Conservation (phyloP, 371 early-diverging fungal species). For the Lichtheimia ornata region DNA sequence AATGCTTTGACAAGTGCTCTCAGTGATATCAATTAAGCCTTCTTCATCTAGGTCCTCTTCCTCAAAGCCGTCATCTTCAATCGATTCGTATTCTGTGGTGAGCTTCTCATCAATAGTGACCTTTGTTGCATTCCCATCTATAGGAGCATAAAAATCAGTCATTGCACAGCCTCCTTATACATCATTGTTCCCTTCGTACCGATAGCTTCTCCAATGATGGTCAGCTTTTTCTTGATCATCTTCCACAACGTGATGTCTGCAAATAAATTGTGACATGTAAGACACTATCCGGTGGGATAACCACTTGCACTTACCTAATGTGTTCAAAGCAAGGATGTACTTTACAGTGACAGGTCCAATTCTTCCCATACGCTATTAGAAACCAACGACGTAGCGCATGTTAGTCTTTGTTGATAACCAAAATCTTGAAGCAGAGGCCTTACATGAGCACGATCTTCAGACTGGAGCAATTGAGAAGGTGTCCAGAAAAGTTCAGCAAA, state of each 20-base stretch:
- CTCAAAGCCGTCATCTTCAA: no score
- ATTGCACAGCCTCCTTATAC: no score
- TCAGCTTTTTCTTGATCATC: slow-evolving; percentile 34
- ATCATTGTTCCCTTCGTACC: slow-evolving; percentile 9
- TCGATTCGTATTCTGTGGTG: no score
- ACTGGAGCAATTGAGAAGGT: slow-evolving; percentile 62
- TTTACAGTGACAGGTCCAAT: slow-evolving; percentile 51
- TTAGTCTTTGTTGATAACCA: background rate
- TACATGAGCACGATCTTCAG: slow-evolving; percentile 42
- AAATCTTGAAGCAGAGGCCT: background rate
- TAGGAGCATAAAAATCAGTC: no score
- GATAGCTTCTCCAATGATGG: slow-evolving; percentile 35
- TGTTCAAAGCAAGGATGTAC: slow-evolving; percentile 57
- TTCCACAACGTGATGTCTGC: slow-evolving; percentile 43
- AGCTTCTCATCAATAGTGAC: no score
- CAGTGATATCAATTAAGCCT: no score
- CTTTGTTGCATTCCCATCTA: no score
- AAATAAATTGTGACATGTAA: background rate
- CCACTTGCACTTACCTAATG: slow-evolving; percentile 49
- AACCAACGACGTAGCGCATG: slow-evolving; percentile 1
- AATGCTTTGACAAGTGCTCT: no score
- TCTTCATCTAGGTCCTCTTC: no score
- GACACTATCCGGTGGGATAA: background rate
- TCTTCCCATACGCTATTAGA: slow-evolving; percentile 53
- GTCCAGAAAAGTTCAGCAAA: slow-evolving; percentile 76